Base-by-base conservation (phyloP, 208 protist genomes). In the Trypanosoma mega region DNA sequence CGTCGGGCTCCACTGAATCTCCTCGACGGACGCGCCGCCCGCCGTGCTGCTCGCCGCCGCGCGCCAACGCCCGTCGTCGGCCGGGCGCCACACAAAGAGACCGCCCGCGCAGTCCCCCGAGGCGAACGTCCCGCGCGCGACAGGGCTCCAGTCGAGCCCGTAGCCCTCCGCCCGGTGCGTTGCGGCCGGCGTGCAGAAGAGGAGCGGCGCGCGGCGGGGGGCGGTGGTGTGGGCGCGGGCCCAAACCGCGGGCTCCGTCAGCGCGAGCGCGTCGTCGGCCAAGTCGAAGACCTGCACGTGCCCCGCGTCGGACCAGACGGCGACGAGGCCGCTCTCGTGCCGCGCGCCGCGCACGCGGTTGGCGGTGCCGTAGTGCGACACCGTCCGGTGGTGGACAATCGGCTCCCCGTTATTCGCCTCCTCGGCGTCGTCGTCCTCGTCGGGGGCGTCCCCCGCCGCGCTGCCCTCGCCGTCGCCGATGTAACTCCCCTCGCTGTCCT, bases 1-100 rank as follows among this genome's bases (percentile, higher is more conserved):
- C 16, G 77, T 97, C 30, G 97, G 96, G 57, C 85, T 96, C 95
- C 97, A 99, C 69, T 98, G 88, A 16, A 99, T 84, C 76, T 99
- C 98, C 78, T 99, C 97, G 36, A 99, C 91, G 1, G 92, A 97
- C 37, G 72, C 60, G 9, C 31, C 27, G 18, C 33, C 48, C 2
- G 9, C 57, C n/a, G 74, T 85, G 75, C 68, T 86, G 71, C 86
- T 80, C 60, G 68, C 76, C 36, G 59, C 92, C 68, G 33, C 82
- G 82, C 67, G 68, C 83, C 82, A 94, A 18, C 80, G 75, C 24
- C 90, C 91, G 55, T 79, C 82, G 16, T 87, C 83, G 14, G 83
- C 60, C 18, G 79, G 73, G 53, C 90, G 74, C 90, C 82, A 98
- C 21, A 98, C 62, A 53, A 89, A 93, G 21, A 99, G 80, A 6